Conservation (phyloP, 2,329 filamentous ascomycete species). For the Talaromyces amestolkiae region DNA sequence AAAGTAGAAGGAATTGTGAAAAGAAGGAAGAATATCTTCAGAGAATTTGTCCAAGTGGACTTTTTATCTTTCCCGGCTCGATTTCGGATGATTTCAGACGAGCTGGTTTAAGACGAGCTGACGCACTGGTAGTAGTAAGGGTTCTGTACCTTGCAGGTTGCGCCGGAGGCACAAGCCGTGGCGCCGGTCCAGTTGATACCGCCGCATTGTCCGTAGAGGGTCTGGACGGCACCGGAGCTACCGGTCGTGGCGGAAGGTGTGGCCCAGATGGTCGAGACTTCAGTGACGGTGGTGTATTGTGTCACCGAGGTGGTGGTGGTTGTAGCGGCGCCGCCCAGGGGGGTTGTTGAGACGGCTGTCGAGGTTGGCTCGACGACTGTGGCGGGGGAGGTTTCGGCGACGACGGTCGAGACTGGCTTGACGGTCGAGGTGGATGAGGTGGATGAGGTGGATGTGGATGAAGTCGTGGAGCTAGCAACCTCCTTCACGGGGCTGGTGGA, state of each 20-base stretch:
- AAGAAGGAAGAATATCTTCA: background rate
- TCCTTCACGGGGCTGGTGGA: background rate
- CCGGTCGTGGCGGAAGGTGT: background rate
- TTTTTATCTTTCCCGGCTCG: background rate
- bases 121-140: conserved; percentile 34
- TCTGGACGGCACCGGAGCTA: conserved; percentile 14
- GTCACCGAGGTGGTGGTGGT: conserved; percentile 4
- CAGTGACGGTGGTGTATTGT: conserved; percentile 1
- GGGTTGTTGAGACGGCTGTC: background rate
- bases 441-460: background rate
- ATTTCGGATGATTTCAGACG: background rate
- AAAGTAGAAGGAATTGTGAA: background rate
- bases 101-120: background rate
- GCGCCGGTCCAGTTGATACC: conserved; percentile 31
- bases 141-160: conserved; percentile 29
- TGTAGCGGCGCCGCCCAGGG: background rate
- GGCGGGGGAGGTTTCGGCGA: background rate
- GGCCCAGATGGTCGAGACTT: conserved; percentile 7
- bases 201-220: conserved; percentile 29
- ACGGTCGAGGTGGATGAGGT: background rate
- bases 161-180: conserved; percentile 27
- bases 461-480: background rate
- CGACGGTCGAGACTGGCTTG: background rate
- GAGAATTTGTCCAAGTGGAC: background rate
- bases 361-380: background rate